Base-by-base conservation (phyloP, 495 filamentous ascomycete species). In the Penicillium macrosclerotiorum region DNA sequence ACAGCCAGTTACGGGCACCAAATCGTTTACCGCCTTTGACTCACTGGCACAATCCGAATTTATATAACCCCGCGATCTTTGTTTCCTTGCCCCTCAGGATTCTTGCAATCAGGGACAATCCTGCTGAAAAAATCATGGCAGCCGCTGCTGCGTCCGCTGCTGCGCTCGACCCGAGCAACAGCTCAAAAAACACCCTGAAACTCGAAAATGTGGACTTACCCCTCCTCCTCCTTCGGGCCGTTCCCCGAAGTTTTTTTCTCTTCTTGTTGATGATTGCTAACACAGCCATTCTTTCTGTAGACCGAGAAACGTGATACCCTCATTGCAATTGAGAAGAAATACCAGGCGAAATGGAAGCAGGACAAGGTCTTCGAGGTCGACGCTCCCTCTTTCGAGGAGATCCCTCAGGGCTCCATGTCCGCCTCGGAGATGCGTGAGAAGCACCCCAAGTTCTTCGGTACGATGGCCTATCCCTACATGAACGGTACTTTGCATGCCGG, bases 401-500 rank as follows among this genome's bases (percentile, higher is more conserved):
- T 87, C 27, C 88, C 90, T 33, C 76, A 82, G 27, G 77, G 82
- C 41, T 75, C 83, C 41, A 83, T 88, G 51, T 71, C 84, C 29
- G 67, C 86, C 33, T 79, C 76, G 16, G 84, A 89, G 51, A 75
- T 96, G 50, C 88, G 88, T 59, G 75, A 83, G 54, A 84, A 85
- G 64, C 69, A 84, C 63, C 92, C 92, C 55, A 96, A 96, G 73
- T 95, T 86, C 73, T 91, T 94, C 55, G 91, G 85, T 45, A 90
- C 85, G 29, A 92, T 96, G 75, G 91, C 91, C 34, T 98, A 91
- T 56, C 91, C 89, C 23, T 95, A 97, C 66, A 96, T 95, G 86
- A 97, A 97, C 69, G 92, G 92, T 43, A 91, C 84, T 50, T 77
- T 95, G 23, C 92, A 97, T 58, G 89, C 86, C 11, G 92, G 92